A percentile compares a stretch with the other conserved stretches of the same genome.
These are phyloP conservation scores for Nepenthes mirabilis DNA, from an alignment of 148 eudicot species.

Conservation along the genomic window DNA sequence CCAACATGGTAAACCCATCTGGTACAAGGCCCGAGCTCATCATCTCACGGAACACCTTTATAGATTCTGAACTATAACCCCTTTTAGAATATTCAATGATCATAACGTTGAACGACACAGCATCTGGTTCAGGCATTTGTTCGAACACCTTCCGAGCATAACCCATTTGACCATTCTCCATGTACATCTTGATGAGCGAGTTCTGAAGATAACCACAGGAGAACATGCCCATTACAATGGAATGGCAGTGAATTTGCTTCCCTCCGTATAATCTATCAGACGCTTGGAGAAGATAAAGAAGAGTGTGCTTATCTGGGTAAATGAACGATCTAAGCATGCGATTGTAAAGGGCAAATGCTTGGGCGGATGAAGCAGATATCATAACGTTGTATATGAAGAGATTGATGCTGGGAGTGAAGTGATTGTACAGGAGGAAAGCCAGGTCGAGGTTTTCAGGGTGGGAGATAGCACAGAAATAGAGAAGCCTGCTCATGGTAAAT, in stretches of 20 bases:
- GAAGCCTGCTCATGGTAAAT: conserved; percentile 15
- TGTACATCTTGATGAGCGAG: conserved; percentile 8
- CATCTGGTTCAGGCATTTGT: conserved; percentile 11
- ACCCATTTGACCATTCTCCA: conserved; percentile 6
- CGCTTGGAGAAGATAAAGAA: conserved; percentile 5
- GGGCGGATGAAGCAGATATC: conserved; percentile 7
- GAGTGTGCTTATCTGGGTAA: conserved; percentile 8
- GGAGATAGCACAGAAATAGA: conserved; percentile 10
- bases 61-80: conserved; percentile 5
- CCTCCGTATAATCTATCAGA: not conserved
- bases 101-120: conserved; percentile 12
- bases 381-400: conserved; percentile 11
- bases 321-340: conserved; percentile 4
- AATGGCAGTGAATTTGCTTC: conserved; percentile 5
- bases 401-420: conserved; percentile 11
- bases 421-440: conserved; percentile 9
- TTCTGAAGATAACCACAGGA: conserved; percentile 9
- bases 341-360: conserved; percentile 6
- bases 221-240: conserved; percentile 6
- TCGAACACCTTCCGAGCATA: conserved; percentile 10
- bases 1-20: conserved; percentile 17
- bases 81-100: conserved; percentile 12
- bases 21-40: conserved; percentile 6
- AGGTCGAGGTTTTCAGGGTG: conserved; percentile 15
- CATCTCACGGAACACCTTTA: conserved; percentile 8